phyloP scores from a whole-genome alignment of 1,284 basidiomycete species.

The Cutaneotrichosporon dermatis region DNA sequence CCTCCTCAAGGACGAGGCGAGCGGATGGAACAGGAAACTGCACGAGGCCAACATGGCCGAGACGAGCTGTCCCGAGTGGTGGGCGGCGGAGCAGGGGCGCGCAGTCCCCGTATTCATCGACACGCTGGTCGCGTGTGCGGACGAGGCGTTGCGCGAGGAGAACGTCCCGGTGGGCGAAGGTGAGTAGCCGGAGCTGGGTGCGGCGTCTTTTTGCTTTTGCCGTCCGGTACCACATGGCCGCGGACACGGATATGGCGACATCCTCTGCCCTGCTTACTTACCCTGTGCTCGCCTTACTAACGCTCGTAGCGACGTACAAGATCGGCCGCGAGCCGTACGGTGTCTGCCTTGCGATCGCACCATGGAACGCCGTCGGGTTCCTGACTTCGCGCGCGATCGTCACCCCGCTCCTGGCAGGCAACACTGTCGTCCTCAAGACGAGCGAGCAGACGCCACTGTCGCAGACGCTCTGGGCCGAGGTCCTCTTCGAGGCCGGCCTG shows the following conservation, averaged over 20 bases:
- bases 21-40: constrained; percentile 16
- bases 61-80: constrained; percentile 12
- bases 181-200: constrained; percentile 2
- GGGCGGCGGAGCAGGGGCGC: constrained; percentile 17
- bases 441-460: constrained; percentile 58
- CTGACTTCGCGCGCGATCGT: constrained; percentile 52
- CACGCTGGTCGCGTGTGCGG: constrained; percentile 9
- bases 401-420: constrained; percentile 60
- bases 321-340: constrained; percentile 25
- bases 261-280: too few species aligned
- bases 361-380: constrained; percentile 29
- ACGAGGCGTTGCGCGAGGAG: constrained; percentile 17
- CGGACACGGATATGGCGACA: too few species aligned
- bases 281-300: too few species aligned
- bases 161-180: not conserved
- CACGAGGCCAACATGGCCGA: constrained; percentile 16
- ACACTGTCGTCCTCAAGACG: constrained; percentile 61
- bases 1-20: constrained; percentile 13
- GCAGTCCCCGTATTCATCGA: constrained; percentile 1
- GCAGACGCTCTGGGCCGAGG: constrained; percentile 55
- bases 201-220: too few species aligned
- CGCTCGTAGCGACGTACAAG: constrained; percentile 2
- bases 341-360: constrained; percentile 25
- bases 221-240: too few species aligned
- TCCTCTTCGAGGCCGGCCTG: constrained; percentile 54